phyloP scores from a whole-genome alignment of 202 grass and related monocot species.

The Setaria viridis region DNA sequence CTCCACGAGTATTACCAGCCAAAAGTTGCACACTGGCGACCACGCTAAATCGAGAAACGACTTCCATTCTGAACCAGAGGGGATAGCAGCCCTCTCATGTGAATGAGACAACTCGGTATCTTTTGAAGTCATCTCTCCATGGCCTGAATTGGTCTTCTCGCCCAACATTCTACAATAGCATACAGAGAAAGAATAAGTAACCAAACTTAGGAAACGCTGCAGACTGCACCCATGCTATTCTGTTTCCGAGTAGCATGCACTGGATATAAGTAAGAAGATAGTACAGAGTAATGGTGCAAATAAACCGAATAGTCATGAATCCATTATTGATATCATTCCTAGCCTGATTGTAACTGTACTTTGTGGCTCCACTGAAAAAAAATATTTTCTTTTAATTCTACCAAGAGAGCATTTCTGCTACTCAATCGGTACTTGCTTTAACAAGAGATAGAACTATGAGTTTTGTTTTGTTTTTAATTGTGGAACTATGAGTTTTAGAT shows the following conservation, averaged over 20 bases:
- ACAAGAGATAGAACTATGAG: conserved; percentile 11
- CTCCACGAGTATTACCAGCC: no score
- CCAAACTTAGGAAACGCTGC: conserved; percentile 1
- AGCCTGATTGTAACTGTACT: conserved; percentile 11
- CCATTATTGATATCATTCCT: background rate
- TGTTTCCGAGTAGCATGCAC: background rate
- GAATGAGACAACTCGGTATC: conserved; percentile 21
- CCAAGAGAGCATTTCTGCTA: conserved; percentile 12
- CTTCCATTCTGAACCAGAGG: background rate
- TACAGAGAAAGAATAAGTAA: conserved; percentile 1
- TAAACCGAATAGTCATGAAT: conserved; percentile 31
- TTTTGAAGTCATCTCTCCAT: conserved; percentile 53
- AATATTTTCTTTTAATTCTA: background rate
- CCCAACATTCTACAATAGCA: conserved; percentile 59
- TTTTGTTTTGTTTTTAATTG: no score
- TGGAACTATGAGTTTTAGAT: conserved; percentile 22
- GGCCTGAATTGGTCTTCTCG: conserved; percentile 63
- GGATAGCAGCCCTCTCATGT: conserved; percentile 5
- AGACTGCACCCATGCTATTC: conserved; percentile 7
- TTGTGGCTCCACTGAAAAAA: conserved; percentile 17
- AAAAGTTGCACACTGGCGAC: background rate
- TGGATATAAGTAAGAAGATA: conserved; percentile 19
- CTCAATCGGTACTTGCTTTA: conserved; percentile 13
- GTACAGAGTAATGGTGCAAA: conserved; percentile 1
- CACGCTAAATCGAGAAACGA: background rate